phyloP scores from a whole-genome alignment of 106 monocot species.

The Allium sativum region DNA sequence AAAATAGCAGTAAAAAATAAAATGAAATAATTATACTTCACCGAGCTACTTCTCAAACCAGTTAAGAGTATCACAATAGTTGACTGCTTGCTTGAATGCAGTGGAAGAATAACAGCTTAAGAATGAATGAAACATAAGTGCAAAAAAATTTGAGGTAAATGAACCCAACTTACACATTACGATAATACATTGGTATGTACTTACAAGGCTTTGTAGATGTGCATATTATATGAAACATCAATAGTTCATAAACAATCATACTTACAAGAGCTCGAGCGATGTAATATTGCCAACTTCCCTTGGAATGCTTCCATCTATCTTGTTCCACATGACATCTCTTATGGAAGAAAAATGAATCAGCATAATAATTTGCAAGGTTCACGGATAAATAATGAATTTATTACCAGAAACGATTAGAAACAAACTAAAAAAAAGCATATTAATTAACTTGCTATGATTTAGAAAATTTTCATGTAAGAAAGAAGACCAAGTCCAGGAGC shows the following conservation, averaged over 20 bases:
- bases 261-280: constrained; percentile 85
- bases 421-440: not conserved
- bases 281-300: constrained; percentile 92
- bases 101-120: too few species aligned
- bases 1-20: too few species aligned
- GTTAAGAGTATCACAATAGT: too few species aligned
- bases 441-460: constrained; percentile 13
- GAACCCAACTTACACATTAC: too few species aligned
- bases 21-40: too few species aligned
- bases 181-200: too few species aligned
- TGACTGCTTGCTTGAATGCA: too few species aligned
- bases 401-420: not conserved
- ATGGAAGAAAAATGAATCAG: not conserved
- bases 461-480: constrained; percentile 75
- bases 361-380: not conserved
- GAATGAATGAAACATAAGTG: too few species aligned
- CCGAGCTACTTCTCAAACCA: too few species aligned
- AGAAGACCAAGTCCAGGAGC: constrained; percentile 76
- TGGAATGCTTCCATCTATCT: constrained; percentile 74
- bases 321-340: constrained; percentile 99
- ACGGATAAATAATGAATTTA: not conserved
- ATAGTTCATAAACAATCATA: constrained; percentile 10
- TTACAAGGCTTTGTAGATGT: too few species aligned
- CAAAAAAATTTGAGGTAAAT: too few species aligned
- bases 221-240: too few species aligned